Conservation (phyloP, 2,329 filamentous ascomycete genomes). For the Aspergillus sp. region DNA sequence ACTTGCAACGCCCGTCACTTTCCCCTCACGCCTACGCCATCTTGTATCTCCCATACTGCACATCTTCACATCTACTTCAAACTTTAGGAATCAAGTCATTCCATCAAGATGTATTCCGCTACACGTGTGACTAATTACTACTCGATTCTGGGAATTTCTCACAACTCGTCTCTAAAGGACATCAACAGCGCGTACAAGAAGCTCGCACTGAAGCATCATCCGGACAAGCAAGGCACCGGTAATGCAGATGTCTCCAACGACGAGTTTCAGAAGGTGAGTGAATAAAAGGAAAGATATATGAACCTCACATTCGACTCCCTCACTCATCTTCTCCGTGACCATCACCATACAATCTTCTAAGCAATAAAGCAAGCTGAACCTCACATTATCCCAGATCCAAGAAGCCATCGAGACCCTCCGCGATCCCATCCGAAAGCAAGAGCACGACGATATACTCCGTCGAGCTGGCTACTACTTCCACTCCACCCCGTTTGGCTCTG, state of each 20-base stretch:
- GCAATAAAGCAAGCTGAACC: background rate
- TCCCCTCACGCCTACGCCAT: background rate
- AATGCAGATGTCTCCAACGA: constrained; percentile 15
- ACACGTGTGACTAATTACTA: constrained; percentile 23
- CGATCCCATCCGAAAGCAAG: constrained; percentile 26
- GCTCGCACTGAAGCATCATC: constrained; percentile 38
- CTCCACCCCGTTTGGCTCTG: background rate
- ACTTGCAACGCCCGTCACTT: background rate
- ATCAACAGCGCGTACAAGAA: constrained; percentile 39
- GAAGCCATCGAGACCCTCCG: constrained; percentile 39
- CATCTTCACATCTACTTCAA: background rate
- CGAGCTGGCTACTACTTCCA: background rate
- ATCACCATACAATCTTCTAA: background rate
- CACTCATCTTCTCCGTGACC: background rate
- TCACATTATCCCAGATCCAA: constrained; percentile 27
- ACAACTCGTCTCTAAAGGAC: constrained; percentile 30
- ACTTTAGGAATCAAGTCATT: background rate
- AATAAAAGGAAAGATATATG: background rate
- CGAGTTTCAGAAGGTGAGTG: constrained; percentile 29
- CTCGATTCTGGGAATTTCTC: constrained; percentile 28
- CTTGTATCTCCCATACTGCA: background rate
- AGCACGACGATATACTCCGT: constrained; percentile 26
- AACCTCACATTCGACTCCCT: background rate
- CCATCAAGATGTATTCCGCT: background rate
- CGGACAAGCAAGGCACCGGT: constrained; percentile 31